Evolutionary conservation across 2,329 filamentous ascomycete species (phyloP), one percentile per base, ranked within the genome.

Genomic region (Aureobasidium sp.): DNA sequence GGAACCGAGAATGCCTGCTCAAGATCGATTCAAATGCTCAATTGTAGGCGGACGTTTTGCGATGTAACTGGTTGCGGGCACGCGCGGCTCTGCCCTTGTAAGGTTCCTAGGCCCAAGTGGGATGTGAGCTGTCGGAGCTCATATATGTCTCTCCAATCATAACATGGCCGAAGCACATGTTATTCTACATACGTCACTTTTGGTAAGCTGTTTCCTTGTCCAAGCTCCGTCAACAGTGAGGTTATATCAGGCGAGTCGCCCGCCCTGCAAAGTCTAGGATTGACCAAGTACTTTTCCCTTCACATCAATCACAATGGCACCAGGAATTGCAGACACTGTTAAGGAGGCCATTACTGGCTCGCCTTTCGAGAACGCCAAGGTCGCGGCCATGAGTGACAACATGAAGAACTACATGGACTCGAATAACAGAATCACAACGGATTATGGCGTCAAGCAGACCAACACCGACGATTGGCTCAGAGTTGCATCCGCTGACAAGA

Each of bases 381-480:
- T 83, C 29, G 78, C 80, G 17, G 85, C 92, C 68, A 77, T 92
- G 52, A 72, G 78, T 29, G 74, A 75, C 44, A 77, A 86, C 65
- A 87, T 77, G 3, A 81, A 84, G 61, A 80, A 90, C 70, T 79
- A 84, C 1, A 76, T 82, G 48, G 74, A 81, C 62, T 67, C 70
- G 55, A 80, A 84, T 41, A 78, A 81, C 36, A 80, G 82, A 43
- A 84, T 92, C 66, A 93, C 90, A 0, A 87, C 87, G 53, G 90
- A 96, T 69, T 90, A 82, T 75, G 91, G 91, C 26, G 84, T 87
- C 32, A 90, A 87, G 74, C 82, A 91, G 69, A 77, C 78, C 46
- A 87, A 87, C 68, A 87, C 87, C 0, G 91, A 96, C 69, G 82
- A 92, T 71, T 94, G 89, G 90, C 78, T 95, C 60, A 84, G 83